Base-by-base conservation (phyloP, 352 stramenopile species). In the Globisporangium perplexum region DNA sequence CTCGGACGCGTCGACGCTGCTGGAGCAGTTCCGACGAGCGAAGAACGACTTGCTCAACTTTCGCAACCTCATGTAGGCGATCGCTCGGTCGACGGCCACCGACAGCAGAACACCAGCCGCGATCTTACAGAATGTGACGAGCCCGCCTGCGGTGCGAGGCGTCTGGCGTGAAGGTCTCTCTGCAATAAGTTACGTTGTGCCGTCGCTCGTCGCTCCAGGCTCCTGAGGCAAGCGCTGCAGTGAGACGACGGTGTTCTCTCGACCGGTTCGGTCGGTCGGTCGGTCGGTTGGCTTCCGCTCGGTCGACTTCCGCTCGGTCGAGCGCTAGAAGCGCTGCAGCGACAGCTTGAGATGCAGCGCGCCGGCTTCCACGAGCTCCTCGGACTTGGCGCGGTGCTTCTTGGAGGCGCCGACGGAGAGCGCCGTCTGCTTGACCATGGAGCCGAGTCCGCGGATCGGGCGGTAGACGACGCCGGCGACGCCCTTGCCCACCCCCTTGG, bases 381-480 rank as follows among this genome's bases (percentile, higher is more conserved):
- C 72, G 45, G 55, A 53, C 1, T 63, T 71, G 35, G 64, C 66
- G 53, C 65, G 73, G 48, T 62, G 49, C 31, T 87, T 88, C 41
- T 68, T 78, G 23, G 66, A 65, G 3, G 86, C 66, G 2, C 81
- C 78, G 8, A 89, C 76, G 4, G 75, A 86, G 11, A 83, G 60
- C 7, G 73, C 82, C 0, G 79, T 89, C 61, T 92, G 74, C 46
- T 87, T 90, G 38, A 88, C 75, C 79, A 90, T 92, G 1, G 68
- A 74, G 15, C 79, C 79, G 38, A 92, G 62, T 5, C 81, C 81
- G 47, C 85, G 76, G 48, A 90, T 87, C 10, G 81, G 81, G 6
- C 72, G 74, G 39, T 86, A 87, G 24, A 92, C 70, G 15, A 86
- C 75, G 28, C 81, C 81, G 3, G 68, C 78, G 24, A 92, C 68